phyloP scores from a whole-genome alignment of 1,284 basidiomycete genomes.

The Coniferiporia sulphurascens region DNA sequence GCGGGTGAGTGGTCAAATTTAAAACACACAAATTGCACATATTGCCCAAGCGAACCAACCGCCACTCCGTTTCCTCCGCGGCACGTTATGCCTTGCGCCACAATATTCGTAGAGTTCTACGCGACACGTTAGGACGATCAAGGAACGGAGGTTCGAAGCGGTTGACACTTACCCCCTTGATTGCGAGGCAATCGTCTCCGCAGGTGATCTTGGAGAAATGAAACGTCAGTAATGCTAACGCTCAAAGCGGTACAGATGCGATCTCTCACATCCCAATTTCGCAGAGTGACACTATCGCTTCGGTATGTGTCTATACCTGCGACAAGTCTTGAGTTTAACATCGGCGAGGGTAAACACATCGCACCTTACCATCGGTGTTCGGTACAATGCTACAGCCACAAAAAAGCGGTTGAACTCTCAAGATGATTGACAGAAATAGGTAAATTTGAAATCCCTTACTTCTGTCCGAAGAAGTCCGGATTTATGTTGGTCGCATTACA shows the following conservation, averaged over 20 bases:
- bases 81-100: slow-evolving; percentile 25
- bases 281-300: slow-evolving; percentile 45
- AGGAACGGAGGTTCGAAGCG: neutral
- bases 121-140: neutral
- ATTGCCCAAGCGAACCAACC: slow-evolving; percentile 28
- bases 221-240: neutral
- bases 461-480: slow-evolving; percentile 43
- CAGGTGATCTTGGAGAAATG: slow-evolving; percentile 38
- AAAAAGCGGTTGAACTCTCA: too few species aligned
- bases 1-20: slow-evolving; percentile 20
- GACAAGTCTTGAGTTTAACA: slow-evolving; percentile 1
- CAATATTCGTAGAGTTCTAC: slow-evolving; percentile 27
- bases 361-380: slow-evolving; percentile 52
- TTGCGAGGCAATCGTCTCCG: slow-evolving; percentile 31
- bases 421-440: too few species aligned
- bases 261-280: slow-evolving; percentile 47
- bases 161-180: slow-evolving; percentile 22
- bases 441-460: slow-evolving; percentile 30
- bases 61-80: slow-evolving; percentile 31
- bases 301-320: slow-evolving; percentile 58
- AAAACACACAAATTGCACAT: slow-evolving; percentile 10
- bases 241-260: neutral
- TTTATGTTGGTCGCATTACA: slow-evolving; percentile 60
- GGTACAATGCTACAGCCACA: slow-evolving; percentile 44
- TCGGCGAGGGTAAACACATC: neutral